Evolutionary conservation across 768 basidiomycete species (phyloP).

Genomic region (Candolleomyces efflorescens): DNA sequence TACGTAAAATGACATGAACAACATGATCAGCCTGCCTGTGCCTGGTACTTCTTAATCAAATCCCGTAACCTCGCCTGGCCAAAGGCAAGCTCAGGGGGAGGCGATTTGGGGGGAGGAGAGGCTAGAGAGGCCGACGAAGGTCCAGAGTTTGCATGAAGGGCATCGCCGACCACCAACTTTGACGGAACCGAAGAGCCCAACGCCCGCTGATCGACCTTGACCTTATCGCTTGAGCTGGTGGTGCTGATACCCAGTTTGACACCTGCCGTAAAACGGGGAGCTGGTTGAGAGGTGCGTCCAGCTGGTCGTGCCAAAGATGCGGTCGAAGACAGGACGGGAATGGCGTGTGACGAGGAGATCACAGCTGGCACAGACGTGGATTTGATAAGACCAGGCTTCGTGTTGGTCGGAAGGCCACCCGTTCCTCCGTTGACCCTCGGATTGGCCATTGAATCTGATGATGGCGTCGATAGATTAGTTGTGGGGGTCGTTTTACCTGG

Average conservation of each 20-base stretch:
- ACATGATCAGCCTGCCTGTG: conserved; percentile 17
- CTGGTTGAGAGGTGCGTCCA: not conserved
- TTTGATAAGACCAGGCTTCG: conserved; percentile 42
- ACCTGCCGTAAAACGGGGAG: conserved; percentile 4
- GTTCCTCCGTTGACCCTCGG: not conserved
- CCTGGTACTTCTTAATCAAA: conserved; percentile 80
- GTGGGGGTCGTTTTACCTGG: conserved; percentile 8
- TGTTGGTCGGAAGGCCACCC: conserved; percentile 14
- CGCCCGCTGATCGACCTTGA: not conserved
- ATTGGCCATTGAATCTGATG: not conserved
- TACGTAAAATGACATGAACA: not conserved
- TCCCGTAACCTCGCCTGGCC: conserved; percentile 75
- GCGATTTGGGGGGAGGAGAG: not conserved
- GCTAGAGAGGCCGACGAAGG: not conserved
- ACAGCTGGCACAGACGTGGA: conserved; percentile 65
- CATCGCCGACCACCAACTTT: not conserved
- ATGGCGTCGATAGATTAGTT: conserved; percentile 14
- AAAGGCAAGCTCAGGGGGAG: conserved; percentile 55
- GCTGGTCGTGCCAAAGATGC: conserved; percentile 64
- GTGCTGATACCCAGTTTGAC: not conserved
- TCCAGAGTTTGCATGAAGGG: too few relatives aligned
- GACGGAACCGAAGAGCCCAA: not conserved
- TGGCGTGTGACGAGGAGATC: conserved; percentile 68
- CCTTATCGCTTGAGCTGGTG: not conserved
- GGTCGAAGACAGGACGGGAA: conserved; percentile 69